phyloP scores from a whole-genome alignment of 2,329 filamentous ascomycete genomes.

The Penicillium expansum region DNA sequence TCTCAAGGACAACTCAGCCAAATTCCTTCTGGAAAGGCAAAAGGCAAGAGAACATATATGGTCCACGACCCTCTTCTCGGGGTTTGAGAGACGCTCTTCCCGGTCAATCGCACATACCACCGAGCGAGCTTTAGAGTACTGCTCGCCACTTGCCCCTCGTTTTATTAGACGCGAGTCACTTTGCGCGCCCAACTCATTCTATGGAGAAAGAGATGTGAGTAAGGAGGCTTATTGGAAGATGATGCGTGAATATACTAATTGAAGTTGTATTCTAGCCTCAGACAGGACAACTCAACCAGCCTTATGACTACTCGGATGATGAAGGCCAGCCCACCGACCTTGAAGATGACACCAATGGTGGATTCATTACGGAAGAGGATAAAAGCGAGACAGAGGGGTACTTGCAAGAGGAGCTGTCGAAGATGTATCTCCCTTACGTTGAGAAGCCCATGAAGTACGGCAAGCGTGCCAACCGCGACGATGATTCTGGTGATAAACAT shows the following conservation, averaged over 20 bases:
- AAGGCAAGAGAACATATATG: neutral
- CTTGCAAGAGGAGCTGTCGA: neutral
- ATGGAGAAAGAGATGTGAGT: neutral
- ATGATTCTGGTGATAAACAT: neutral
- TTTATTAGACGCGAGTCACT: neutral
- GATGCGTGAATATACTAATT: neutral
- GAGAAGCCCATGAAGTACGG: neutral
- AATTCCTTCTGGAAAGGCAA: neutral
- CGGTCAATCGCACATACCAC: neutral
- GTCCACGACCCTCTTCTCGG: neutral
- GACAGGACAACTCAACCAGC: neutral
- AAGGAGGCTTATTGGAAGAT: neutral
- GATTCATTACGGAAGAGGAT: neutral
- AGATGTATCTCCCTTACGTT: neutral
- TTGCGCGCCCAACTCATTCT: neutral
- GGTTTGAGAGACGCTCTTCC: neutral
- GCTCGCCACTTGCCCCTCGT: neutral
- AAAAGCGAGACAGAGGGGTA: neutral
- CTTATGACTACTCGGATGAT: neutral
- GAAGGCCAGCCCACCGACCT: neutral
- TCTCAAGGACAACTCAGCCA: neutral
- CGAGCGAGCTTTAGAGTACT: neutral
- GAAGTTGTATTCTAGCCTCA: neutral
- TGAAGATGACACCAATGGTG: neutral
- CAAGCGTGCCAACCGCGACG: neutral